Evolutionary conservation across 768 basidiomycete genomes (phyloP), one percentile per base, ranked within the genome.

Genomic region (Suillus discolor): DNA sequence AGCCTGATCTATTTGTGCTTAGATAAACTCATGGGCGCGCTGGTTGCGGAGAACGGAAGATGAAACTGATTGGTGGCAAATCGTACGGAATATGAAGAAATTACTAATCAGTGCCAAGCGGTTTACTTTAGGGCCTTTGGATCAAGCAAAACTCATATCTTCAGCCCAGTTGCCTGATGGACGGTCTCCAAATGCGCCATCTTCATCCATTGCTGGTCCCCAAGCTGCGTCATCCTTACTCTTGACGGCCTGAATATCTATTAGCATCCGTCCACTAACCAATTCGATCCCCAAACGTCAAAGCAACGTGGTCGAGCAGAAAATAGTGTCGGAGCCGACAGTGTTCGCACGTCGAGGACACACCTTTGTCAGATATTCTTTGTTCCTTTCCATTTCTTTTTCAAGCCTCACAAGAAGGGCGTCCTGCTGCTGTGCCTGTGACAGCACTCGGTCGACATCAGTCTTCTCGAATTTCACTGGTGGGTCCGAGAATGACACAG

Each of bases 361-460:
- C 39, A 90, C 91, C 86, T 94, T 95, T 39, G 71, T 80, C 70
- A 94, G 72, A 67, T 87, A 94, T 55, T 94, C 93, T 70, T 82
- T 89, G 74, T 88, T 89, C 72, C 83, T 80, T 47, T 82, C 85
- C 70, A 89, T 76, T 60, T 75, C 70, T 44, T 61, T 67, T 62
- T 77, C 73, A 11, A 78, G 47, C 47, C 53, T 67, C 6, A 67
- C 66, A 57, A 78, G 68, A 6, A 69, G 51, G 13, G 69, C 23
- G 6, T 71, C 71, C 36, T 78, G 90, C 55, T 78, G 77, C 72
- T 93, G 91, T 12, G 82, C 83, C 2, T 82, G 80, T 61, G 71
- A 76, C 51, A 94, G 79, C 6, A 87, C 82, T 1, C 71, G 65
- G 66, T 94, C 90, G 13, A 93, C 83, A 62, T 91, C 85, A 11